Evolutionary conservation across 257 asterid genomes (phyloP).

Genomic region (Ehretia macrophylla): DNA sequence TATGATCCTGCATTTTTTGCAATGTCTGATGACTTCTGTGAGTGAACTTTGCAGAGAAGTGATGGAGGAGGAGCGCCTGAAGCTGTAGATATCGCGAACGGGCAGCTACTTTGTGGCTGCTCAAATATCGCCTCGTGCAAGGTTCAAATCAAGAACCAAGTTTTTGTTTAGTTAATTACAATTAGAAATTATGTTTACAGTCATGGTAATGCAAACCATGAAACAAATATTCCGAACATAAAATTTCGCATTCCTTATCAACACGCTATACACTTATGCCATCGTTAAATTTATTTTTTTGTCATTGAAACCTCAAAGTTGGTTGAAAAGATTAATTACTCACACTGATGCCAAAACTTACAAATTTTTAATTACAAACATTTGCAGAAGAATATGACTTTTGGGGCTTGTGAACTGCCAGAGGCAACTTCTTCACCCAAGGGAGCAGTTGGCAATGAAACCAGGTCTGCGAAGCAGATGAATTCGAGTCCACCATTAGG

Average conservation of each 20-base stretch:
- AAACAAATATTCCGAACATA: neutral
- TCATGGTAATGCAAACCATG: neutral
- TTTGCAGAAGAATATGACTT: slow-evolving; percentile 55
- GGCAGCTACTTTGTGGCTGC: slow-evolving; percentile 82
- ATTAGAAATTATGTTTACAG: neutral
- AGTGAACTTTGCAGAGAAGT: slow-evolving; percentile 65
- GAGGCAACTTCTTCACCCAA: slow-evolving; percentile 31
- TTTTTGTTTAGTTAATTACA: no score
- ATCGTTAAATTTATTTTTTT: no score
- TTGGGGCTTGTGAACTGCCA: slow-evolving; percentile 58
- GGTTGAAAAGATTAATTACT: no score
- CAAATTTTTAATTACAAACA: neutral
- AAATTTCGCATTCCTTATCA: neutral
- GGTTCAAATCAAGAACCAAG: no score
- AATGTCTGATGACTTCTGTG: neutral
- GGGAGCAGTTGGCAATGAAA: slow-evolving; percentile 21
- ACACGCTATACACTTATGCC: no score
- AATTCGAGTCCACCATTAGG: neutral
- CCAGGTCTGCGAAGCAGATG: slow-evolving; percentile 24
- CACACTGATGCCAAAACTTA: slow-evolving; percentile 3
- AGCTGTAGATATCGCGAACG: slow-evolving; percentile 78
- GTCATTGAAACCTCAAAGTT: no score
- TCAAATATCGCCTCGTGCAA: slow-evolving; percentile 54
- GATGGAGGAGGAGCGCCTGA: slow-evolving; percentile 94
- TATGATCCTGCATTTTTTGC: neutral